These are phyloP conservation scores for Lactifluus piperatus DNA, from an alignment of 768 basidiomycete species.

Conservation along the genomic window DNA sequence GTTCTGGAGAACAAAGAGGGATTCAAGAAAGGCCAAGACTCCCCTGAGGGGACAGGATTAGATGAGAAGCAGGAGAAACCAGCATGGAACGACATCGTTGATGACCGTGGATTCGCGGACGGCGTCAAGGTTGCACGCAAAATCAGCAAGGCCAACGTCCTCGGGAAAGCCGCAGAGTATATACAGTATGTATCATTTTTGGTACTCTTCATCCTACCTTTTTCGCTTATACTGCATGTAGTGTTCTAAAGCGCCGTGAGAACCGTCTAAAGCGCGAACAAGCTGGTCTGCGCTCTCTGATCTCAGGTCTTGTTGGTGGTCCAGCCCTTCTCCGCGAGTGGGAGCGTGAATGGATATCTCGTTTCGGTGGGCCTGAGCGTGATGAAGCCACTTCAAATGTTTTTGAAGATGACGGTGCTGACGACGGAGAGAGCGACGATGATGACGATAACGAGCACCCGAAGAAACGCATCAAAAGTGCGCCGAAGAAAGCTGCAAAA, in stretches of 20 bases:
- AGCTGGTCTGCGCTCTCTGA: constrained; percentile 58
- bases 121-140: constrained; percentile 90
- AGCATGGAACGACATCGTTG: constrained; percentile 45
- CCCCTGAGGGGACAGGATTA: not conserved
- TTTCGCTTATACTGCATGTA: constrained; percentile 21
- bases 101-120: constrained; percentile 79
- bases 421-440: constrained; percentile 38
- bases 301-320: constrained; percentile 67
- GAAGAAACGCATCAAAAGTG: constrained; percentile 54
- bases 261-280: constrained; percentile 63
- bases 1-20: constrained; percentile 52
- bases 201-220: not conserved
- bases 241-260: constrained; percentile 77
- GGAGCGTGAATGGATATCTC: constrained; percentile 65
- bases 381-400: constrained; percentile 44
- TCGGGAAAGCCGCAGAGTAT: constrained; percentile 87
- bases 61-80: constrained; percentile 5
- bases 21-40: constrained; percentile 24
- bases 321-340: constrained; percentile 62
- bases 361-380: constrained; percentile 68
- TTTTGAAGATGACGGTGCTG: constrained; percentile 40
- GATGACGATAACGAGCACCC: constrained; percentile 38
- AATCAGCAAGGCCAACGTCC: constrained; percentile 83
- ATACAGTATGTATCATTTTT: constrained; percentile 40
- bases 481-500: constrained; percentile 26